These are phyloP conservation scores for Sporothrix pseudoabietina DNA, from an alignment of 2,329 filamentous ascomycete genomes.

Conservation along the genomic window DNA sequence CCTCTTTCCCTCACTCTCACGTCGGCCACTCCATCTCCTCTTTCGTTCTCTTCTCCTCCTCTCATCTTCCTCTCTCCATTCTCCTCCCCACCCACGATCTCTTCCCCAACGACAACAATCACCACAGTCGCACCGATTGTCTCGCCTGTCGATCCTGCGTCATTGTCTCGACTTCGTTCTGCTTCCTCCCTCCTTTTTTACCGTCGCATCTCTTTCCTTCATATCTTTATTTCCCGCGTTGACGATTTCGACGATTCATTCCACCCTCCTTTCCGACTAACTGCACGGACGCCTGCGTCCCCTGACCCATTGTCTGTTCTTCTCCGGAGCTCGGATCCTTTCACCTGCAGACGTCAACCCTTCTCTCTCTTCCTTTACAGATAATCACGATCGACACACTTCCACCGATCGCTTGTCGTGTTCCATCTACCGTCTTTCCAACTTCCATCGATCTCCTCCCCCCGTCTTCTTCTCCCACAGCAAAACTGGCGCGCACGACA, in stretches of 20 bases:
- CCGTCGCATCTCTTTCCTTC: constrained; percentile 11
- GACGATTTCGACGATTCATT: constrained; percentile 7
- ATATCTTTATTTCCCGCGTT: not conserved
- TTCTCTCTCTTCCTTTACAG: not conserved
- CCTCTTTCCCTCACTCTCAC: constrained; percentile 12
- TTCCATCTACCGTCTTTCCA: not conserved
- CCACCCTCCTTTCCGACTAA: not conserved
- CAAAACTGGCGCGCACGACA: constrained; percentile 35
- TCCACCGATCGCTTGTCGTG: not conserved
- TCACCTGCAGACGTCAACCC: not conserved
- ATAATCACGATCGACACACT: not conserved
- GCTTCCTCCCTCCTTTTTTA: not conserved
- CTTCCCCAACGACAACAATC: not conserved
- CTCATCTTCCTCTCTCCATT: not conserved
- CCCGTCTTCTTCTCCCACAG: not conserved
- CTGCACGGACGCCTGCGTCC: not conserved
- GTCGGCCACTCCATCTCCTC: not conserved
- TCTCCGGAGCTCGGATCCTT: not conserved
- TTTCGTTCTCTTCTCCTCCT: not conserved
- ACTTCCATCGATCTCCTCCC: not conserved
- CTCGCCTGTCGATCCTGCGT: constrained; percentile 2
- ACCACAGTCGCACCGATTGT: constrained; percentile 17
- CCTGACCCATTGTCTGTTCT: not conserved
- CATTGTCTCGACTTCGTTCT: constrained; percentile 17
- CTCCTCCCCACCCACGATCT: not conserved